Evolutionary conservation across 2,329 filamentous ascomycete species (phyloP), one percentile per base, ranked within the genome.

Genomic region (Cladophialophora carrionii): DNA sequence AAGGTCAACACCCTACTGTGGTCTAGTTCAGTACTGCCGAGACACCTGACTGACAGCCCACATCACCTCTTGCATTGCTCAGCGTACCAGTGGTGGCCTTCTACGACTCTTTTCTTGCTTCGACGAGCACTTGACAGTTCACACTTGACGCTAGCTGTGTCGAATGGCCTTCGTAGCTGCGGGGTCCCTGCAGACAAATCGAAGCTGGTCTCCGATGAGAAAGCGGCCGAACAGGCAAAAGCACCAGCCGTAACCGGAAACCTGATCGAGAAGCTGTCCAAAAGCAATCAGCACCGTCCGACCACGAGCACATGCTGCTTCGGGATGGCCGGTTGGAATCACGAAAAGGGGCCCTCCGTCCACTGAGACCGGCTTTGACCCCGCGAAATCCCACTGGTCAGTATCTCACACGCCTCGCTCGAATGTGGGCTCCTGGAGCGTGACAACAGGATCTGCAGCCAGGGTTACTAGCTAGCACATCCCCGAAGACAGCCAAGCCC

Each of bases 371-470:
- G 43, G 55, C 43, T 51, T 31, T 8, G 20, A 22, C 56, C 43
- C 56, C 41, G 48, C 43, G 56, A 31, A 31, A n/a, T 29, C 43
- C 31, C 20, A 58, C n/a, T 49, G 43, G 56, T 24, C 24, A 12
- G 20, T 8, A 29, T 34, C 29, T 20, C 24, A 29, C 24, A 34
- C 22, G 29, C 12, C 17, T 54, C 52, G 24, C 34, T 37, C 49
- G 32, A 32, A 49, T 31, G 61, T 59, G 51, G 54, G 56, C 49
- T 55, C 8, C 20, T 17, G 34, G 31, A 64, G 43, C 37, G 43
- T 9, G 37, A 31, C 62, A 41, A 55, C 49, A 63, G 54, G 64
- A 66, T 66, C 64, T 66, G 55, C 64, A 51, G 52, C 64, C 32
- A 49, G 59, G 59, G 48, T 55, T 53, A 22, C 37, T 46, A 26